These are phyloP conservation scores for Cladosporium sp. DNA, from an alignment of 2,329 filamentous ascomycete genomes.

Conservation along the genomic window DNA sequence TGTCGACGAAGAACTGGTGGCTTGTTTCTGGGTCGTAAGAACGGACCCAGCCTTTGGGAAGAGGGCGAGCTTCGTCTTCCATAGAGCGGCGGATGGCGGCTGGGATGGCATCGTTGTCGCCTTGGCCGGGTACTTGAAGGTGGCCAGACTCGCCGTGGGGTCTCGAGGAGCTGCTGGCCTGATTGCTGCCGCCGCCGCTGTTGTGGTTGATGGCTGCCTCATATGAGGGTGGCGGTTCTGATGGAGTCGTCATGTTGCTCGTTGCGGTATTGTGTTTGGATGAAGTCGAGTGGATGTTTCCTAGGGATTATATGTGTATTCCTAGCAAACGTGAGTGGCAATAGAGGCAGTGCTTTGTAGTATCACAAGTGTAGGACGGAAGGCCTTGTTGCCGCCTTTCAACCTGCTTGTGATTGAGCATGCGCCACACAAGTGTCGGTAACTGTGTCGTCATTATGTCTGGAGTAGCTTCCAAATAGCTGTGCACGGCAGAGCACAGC, in stretches of 20 bases:
- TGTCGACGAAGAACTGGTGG: conserved; percentile 67
- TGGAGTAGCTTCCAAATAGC: background rate
- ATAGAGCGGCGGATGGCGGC: conserved; percentile 57
- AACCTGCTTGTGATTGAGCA: background rate
- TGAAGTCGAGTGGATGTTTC: background rate
- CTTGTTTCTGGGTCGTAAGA: conserved; percentile 55
- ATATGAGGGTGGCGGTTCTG: conserved; percentile 17
- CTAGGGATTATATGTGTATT: background rate
- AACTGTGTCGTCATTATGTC: background rate
- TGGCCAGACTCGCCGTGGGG: conserved; percentile 12
- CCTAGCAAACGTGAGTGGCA: background rate
- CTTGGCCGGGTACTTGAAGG: conserved; percentile 17
- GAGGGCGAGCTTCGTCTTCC: conserved; percentile 60
- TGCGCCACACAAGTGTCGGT: background rate
- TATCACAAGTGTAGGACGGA: conserved; percentile 3
- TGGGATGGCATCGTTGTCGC: conserved; percentile 54
- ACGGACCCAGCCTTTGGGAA: conserved; percentile 60
- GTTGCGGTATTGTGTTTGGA: background rate
- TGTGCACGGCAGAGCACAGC: background rate
- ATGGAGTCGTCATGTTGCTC: conserved; percentile 10
- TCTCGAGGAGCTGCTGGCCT: conserved; percentile 16
- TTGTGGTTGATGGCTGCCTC: conserved; percentile 10
- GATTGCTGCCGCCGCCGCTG: conserved; percentile 6
- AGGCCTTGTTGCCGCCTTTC: background rate
- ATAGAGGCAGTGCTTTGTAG: background rate